Conservation (phyloP, 495 filamentous ascomycete species). For the Hypoxylon fuscum region DNA sequence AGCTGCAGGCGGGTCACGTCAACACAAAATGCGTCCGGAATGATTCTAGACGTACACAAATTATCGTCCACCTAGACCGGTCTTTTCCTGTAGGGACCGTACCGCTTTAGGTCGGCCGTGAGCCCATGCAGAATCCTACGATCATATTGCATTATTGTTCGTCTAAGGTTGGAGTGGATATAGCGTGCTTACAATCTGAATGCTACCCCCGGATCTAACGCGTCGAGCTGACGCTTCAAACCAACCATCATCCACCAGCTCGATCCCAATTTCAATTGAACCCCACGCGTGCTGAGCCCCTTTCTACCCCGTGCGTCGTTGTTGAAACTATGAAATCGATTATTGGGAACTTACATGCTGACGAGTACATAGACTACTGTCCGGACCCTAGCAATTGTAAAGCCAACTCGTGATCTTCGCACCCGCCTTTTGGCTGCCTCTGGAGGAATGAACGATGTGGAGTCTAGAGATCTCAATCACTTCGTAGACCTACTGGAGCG, state of each 20-base stretch:
- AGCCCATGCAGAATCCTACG: constrained; percentile 20
- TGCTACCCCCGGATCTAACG: constrained; percentile 25
- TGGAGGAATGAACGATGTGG: constrained; percentile 75
- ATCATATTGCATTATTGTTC: constrained; percentile 17
- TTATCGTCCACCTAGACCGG: constrained; percentile 1
- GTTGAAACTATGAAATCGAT: constrained; percentile 1
- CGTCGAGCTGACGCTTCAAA: constrained; percentile 25
- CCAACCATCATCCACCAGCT: constrained; percentile 13
- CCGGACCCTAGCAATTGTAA: constrained; percentile 75
- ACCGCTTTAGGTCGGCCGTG: not conserved
- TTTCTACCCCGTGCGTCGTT: constrained; percentile 4
- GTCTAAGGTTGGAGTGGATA: constrained; percentile 16
- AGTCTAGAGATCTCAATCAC: constrained; percentile 77
- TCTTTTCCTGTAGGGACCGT: constrained; percentile 2
- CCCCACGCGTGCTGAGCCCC: constrained; percentile 6
- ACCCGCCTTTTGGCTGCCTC: constrained; percentile 77
- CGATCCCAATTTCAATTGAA: constrained; percentile 11
- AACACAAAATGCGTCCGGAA: constrained; percentile 18
- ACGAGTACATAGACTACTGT: constrained; percentile 64
- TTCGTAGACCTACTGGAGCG: constrained; percentile 89
- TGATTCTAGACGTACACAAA: constrained; percentile 27
- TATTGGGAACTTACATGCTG: constrained; percentile 5
- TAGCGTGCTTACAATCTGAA: constrained; percentile 11
- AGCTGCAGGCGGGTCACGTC: constrained; percentile 32
- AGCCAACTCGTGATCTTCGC: constrained; percentile 83